phyloP scores from a whole-genome alignment of 345 rosid genomes.

The Hirschfeldia incana region DNA sequence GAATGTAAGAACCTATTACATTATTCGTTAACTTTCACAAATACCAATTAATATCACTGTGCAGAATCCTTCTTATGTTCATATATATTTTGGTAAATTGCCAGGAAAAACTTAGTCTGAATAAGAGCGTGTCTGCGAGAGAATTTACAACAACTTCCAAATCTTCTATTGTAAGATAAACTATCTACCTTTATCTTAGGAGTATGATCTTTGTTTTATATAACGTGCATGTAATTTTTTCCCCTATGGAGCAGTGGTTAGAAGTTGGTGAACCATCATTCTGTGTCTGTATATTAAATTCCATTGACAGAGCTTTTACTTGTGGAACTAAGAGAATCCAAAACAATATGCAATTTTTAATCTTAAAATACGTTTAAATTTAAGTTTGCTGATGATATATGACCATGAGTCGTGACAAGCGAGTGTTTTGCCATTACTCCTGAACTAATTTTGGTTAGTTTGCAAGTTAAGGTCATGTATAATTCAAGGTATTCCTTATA shows the following conservation, averaged over 20 bases:
- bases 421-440: neutral
- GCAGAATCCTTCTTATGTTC: slow-evolving; percentile 7
- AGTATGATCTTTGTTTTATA: neutral
- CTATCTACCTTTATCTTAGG: neutral
- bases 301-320: slow-evolving; percentile 13
- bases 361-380: neutral
- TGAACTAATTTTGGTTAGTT: slow-evolving; percentile 19
- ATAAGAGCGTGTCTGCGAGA: neutral
- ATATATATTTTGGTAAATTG: neutral
- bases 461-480: slow-evolving; percentile 21
- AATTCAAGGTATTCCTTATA: slow-evolving; percentile 4
- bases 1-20: neutral
- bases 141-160: slow-evolving; percentile 1
- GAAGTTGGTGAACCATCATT: slow-evolving; percentile 38
- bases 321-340: slow-evolving; percentile 13
- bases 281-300: slow-evolving; percentile 21
- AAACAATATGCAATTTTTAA: neutral
- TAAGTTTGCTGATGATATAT: slow-evolving; percentile 24
- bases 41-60: slow-evolving; percentile 6
- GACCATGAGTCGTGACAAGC: slow-evolving; percentile 1
- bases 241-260: slow-evolving; percentile 20
- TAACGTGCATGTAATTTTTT: neutral
- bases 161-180: neutral
- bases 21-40: neutral
- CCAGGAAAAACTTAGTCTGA: neutral